Evolutionary conservation across 2,329 filamentous ascomycete species (phyloP).

Genomic region (Lasiodiplodia citricola): DNA sequence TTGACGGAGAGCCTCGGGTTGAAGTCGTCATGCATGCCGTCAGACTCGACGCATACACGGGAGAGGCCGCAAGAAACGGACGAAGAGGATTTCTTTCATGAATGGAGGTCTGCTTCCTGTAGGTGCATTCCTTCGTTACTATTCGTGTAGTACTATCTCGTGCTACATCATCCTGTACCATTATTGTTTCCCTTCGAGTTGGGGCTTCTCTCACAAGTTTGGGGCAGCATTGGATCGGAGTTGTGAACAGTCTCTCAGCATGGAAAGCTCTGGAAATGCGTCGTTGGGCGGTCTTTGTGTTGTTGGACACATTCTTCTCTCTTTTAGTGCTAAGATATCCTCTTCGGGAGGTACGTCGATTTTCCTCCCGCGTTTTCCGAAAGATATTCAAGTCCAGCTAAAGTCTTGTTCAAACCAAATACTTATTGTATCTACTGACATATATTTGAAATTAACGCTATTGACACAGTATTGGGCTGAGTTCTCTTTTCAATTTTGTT

Average conservation of each 20-base stretch:
- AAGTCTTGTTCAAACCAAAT: not conserved
- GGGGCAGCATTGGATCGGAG: not conserved
- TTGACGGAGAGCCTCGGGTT: constrained; percentile 56
- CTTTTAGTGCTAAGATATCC: not conserved
- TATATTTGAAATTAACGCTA: not conserved
- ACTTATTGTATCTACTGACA: not conserved
- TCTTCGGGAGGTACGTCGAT: not conserved
- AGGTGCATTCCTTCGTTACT: not conserved
- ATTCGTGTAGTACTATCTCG: not conserved
- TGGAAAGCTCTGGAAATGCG: not conserved
- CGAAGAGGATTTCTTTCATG: constrained; percentile 65
- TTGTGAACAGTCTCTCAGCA: not conserved
- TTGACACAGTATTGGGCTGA: too few species aligned
- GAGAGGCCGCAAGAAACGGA: constrained; percentile 70
- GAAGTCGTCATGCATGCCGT: constrained; percentile 78
- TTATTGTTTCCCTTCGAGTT: not conserved
- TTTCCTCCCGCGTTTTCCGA: not conserved
- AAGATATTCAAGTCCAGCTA: not conserved
- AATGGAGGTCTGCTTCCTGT: too few species aligned
- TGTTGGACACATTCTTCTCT: not conserved
- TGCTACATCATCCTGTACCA: not conserved
- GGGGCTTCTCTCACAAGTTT: not conserved
- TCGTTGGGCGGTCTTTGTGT: not conserved
- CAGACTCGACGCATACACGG: constrained; percentile 74
- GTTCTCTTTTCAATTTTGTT: not conserved